Evolutionary conservation across 345 rosid genomes (phyloP).

Genomic region (Sonneratia alba): DNA sequence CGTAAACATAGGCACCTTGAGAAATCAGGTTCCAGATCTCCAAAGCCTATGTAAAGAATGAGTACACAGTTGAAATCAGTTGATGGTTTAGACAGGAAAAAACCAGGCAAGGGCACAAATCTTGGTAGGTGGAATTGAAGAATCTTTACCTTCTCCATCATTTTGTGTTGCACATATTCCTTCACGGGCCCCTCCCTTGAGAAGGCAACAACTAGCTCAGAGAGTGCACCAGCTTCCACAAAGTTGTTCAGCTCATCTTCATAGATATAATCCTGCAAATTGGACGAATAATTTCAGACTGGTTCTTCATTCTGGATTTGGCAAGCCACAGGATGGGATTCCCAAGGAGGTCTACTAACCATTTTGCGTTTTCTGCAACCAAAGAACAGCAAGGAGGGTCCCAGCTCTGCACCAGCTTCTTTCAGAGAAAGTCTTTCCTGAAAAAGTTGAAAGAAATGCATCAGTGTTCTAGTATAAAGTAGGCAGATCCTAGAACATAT

Average conservation of each 20-base stretch:
- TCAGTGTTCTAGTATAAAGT: background rate
- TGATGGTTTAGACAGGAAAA: background rate
- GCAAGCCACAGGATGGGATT: background rate
- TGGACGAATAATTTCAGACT: background rate
- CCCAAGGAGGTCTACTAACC: conserved; percentile 30
- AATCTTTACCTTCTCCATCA: background rate
- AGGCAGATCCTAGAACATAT: background rate
- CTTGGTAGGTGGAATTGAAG: conserved; percentile 9
- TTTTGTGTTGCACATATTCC: conserved; percentile 56
- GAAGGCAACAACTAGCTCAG: conserved; percentile 72
- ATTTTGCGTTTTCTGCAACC: conserved; percentile 83
- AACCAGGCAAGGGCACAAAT: background rate
- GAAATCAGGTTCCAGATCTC: conserved; percentile 74
- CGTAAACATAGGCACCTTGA: conserved; percentile 76
- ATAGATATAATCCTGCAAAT: conserved; percentile 57
- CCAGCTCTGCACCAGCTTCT: conserved; percentile 63
- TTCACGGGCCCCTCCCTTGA: conserved; percentile 93
- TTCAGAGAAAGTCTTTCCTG: conserved; percentile 79
- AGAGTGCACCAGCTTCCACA: conserved; percentile 57
- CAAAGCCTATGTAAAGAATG: conserved; percentile 36
- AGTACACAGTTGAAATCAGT: background rate
- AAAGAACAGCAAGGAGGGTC: conserved; percentile 71
- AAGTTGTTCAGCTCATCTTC: conserved; percentile 72
- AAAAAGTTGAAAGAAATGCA: conserved; percentile 1
- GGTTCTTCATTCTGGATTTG: background rate